phyloP scores from a whole-genome alignment of 208 protist species.

The Wallacemonas sp. region DNA sequence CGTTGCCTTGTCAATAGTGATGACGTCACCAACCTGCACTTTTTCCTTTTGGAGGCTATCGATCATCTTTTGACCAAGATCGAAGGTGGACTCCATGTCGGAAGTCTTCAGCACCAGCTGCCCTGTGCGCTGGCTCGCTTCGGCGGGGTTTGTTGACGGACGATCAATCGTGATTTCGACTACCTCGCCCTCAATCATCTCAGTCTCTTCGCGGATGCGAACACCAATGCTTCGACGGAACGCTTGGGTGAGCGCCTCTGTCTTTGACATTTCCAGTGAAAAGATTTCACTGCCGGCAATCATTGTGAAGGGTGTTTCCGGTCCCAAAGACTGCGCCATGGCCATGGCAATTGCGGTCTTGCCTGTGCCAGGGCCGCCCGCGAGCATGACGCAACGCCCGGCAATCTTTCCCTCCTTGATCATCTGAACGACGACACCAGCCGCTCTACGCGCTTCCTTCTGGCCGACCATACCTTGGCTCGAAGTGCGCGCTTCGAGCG shows the following conservation, averaged over 20 bases:
- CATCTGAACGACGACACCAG: conserved; percentile 96
- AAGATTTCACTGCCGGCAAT: conserved; percentile 99
- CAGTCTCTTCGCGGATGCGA: conserved; percentile 99
- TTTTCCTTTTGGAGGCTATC: conserved; percentile 99
- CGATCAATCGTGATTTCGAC: conserved; percentile 99
- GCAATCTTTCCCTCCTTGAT: conserved; percentile 99
- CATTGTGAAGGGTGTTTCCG: conserved; percentile 99
- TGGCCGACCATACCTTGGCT: conserved; percentile 99
- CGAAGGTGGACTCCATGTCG: conserved; percentile 99
- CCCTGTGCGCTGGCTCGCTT: conserved; percentile 93
- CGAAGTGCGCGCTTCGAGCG: conserved; percentile 92
- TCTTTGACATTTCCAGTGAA: conserved; percentile 99
- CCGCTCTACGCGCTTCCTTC: conserved; percentile 88
- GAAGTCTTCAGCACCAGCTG: conserved; percentile 99
- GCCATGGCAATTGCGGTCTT: conserved; percentile 99
- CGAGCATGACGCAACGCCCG: conserved; percentile 99
- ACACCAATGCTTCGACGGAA: conserved; percentile 99
- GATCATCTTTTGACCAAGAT: conserved; percentile 99
- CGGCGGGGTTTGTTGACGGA: conserved; percentile 92
- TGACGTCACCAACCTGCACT: conserved; percentile 98
- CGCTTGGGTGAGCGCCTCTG: conserved; percentile 99
- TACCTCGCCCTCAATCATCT: conserved; percentile 99
- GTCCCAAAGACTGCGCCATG: conserved; percentile 98
- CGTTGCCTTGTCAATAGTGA: conserved; percentile 99
- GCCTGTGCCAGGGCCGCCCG: conserved; percentile 96